A percentile compares a stretch with the other conserved stretches of the same genome.
phyloP scores from a whole-genome alignment of 805 yeast genomes.

The Cyberlindnera meyerae region DNA sequence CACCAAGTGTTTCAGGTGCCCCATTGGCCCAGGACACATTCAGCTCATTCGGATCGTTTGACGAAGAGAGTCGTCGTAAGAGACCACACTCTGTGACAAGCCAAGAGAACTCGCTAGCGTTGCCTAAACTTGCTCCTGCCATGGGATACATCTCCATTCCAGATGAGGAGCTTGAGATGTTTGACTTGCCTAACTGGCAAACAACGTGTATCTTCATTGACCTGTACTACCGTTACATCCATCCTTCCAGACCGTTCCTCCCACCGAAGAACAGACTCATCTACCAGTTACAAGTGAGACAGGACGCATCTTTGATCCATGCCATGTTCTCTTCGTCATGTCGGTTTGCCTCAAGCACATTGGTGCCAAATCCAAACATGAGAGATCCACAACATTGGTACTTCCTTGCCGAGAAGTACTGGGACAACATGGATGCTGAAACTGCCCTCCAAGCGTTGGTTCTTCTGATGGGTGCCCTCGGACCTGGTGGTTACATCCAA shows the following conservation, averaged over 20 bases:
- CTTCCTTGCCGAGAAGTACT: conserved; percentile 29
- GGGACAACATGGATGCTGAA: conserved; percentile 27
- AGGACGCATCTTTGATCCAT: conserved; percentile 28
- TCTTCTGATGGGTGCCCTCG: conserved; percentile 27
- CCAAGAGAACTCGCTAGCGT: no score
- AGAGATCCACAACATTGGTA: conserved; percentile 36
- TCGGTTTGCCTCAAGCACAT: conserved; percentile 28
- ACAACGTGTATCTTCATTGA: conserved; percentile 32
- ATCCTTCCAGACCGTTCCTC: conserved; percentile 32
- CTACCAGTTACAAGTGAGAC: conserved; percentile 27
- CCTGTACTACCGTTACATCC: conserved; percentile 37
- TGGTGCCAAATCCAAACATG: conserved; percentile 22
- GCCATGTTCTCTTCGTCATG: conserved; percentile 34
- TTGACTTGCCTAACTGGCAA: conserved; percentile 35
- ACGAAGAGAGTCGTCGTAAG: conserved; percentile 6
- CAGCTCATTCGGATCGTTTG: conserved; percentile 1
- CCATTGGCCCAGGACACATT: no score
- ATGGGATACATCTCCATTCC: conserved; percentile 20
- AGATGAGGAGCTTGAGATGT: conserved; percentile 27
- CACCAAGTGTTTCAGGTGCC: no score
- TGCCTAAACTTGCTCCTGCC: conserved; percentile 10
- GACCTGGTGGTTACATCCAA: conserved; percentile 26
- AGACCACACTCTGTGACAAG: conserved; percentile 11
- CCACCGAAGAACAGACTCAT: conserved; percentile 33
- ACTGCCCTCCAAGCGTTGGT: conserved; percentile 27